Conservation (phyloP, 2,329 filamentous ascomycete genomes). For the Lizonia empirigonia region DNA sequence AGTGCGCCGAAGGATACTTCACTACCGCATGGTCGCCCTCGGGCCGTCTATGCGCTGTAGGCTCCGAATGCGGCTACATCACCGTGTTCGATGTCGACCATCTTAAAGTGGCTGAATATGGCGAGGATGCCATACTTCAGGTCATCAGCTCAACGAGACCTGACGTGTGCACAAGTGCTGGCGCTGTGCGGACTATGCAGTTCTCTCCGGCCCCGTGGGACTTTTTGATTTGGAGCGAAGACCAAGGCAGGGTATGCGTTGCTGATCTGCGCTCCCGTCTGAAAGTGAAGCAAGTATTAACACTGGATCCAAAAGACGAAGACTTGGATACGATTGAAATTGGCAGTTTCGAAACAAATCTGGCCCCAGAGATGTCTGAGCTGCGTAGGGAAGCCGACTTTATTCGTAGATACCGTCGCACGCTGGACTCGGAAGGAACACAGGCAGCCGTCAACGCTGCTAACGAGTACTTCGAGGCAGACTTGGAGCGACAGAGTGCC, state of each 20-base stretch:
- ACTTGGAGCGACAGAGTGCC: conserved; percentile 40
- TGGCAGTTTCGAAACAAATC: conserved; percentile 54
- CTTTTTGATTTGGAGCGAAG: conserved; percentile 91
- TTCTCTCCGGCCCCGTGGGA: conserved; percentile 92
- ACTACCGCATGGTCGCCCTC: conserved; percentile 77
- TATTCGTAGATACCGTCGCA: conserved; percentile 51
- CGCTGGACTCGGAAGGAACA: conserved; percentile 46
- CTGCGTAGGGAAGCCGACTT: conserved; percentile 54
- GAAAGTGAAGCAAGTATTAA: conserved; percentile 69
- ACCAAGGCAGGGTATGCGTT: conserved; percentile 75
- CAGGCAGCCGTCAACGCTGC: conserved; percentile 48
- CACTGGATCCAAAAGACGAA: conserved; percentile 63
- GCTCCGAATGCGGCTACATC: conserved; percentile 80
- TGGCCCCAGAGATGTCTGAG: conserved; percentile 52
- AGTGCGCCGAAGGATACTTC: conserved; percentile 66
- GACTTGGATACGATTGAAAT: conserved; percentile 63
- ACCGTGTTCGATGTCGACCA: conserved; percentile 70
- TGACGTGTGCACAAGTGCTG: conserved; percentile 62
- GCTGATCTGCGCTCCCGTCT: conserved; percentile 74
- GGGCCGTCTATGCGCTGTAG: conserved; percentile 73
- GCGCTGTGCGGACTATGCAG: conserved; percentile 86
- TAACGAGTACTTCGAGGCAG: conserved; percentile 52
- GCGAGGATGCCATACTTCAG: conserved; percentile 70
- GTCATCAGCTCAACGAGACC: conserved; percentile 80
- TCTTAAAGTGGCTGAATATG: conserved; percentile 49